A percentile compares a stretch with the other conserved stretches of the same genome.
phyloP scores from a whole-genome alignment of 2,329 filamentous ascomycete species.

The Pseudocercospora pini-densiflorae region DNA sequence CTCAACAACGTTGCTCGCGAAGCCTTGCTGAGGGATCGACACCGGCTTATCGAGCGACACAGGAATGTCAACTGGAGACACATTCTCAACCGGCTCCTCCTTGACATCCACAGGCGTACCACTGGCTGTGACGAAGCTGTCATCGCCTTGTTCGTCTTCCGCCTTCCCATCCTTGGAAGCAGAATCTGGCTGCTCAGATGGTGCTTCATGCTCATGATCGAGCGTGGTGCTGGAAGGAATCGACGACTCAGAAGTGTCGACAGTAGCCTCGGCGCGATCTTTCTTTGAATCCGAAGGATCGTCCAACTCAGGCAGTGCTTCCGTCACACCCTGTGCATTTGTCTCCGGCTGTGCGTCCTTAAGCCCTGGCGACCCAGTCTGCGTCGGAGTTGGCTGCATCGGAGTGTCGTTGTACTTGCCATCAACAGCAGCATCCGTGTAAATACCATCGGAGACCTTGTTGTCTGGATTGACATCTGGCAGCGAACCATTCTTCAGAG shows the following conservation, averaged over 20 bases:
- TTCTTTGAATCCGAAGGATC: background rate
- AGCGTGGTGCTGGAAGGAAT: background rate
- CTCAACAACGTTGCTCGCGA: background rate
- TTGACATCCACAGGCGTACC: conserved; percentile 27
- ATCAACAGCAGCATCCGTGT: background rate
- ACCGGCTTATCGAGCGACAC: background rate
- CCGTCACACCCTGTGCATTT: background rate
- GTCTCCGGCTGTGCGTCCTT: background rate
- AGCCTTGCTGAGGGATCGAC: background rate
- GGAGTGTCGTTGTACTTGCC: conserved; percentile 10
- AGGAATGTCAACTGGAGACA: background rate
- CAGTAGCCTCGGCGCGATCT: background rate
- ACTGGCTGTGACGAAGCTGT: conserved; percentile 41
- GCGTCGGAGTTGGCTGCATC: background rate
- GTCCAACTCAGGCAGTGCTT: background rate
- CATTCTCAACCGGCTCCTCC: conserved; percentile 1
- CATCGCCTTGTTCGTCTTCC: conserved; percentile 34
- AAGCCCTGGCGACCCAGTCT: background rate
- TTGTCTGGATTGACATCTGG: background rate
- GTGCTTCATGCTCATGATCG: background rate
- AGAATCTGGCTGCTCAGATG: conserved; percentile 11
- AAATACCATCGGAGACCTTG: background rate
- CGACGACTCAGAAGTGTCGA: background rate
- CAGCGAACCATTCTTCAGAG: background rate
- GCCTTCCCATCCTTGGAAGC: conserved; percentile 13